A percentile compares a stretch with the other conserved stretches of the same genome.
phyloP scores from a whole-genome alignment of 163 green algal species.

The Coccomyxa subellipsoidea region DNA sequence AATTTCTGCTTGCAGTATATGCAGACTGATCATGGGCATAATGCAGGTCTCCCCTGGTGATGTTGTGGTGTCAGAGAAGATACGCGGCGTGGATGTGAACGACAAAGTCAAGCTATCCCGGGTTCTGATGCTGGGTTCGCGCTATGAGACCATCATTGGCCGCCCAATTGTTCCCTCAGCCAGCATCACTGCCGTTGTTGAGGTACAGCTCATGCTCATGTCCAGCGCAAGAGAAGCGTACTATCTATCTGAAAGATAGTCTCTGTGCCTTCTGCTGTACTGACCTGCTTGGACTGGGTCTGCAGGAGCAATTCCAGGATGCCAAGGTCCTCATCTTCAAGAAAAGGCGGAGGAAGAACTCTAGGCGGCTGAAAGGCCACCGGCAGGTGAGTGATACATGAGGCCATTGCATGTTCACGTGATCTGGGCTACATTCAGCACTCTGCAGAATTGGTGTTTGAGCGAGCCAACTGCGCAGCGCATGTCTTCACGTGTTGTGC shows the following conservation, averaged over 20 bases:
- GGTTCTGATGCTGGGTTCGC: slow-evolving; percentile 81
- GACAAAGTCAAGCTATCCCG: slow-evolving; percentile 69
- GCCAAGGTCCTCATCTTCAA: slow-evolving; percentile 93
- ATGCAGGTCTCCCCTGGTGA: slow-evolving; percentile 50
- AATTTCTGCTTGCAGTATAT: too few species aligned
- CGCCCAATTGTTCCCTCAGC: slow-evolving; percentile 73
- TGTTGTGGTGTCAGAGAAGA: slow-evolving; percentile 54
- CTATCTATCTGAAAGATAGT: too few species aligned
- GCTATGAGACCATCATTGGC: slow-evolving; percentile 72
- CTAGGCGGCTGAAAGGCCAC: slow-evolving; percentile 66
- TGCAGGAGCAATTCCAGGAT: slow-evolving; percentile 82
- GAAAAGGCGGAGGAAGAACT: slow-evolving; percentile 88
- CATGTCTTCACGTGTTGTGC: too few species aligned
- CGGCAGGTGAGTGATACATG: slow-evolving; percentile 38
- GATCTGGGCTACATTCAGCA: too few species aligned
- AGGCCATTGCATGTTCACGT: too few species aligned
- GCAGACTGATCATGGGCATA: background rate
- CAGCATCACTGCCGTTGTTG: slow-evolving; percentile 68
- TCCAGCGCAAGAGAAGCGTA: too few species aligned
- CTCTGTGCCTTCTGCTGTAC: background rate
- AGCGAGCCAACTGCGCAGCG: too few species aligned
- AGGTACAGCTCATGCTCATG: slow-evolving; percentile 35
- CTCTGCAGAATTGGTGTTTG: too few species aligned
- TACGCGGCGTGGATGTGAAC: slow-evolving; percentile 57
- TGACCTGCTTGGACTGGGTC: background rate